Percentiles rank a stretch among this genome's conserved stretches.
Evolutionary conservation across 75 land plant genomes (phyloP).

Genomic region (Gnetum montanum): DNA sequence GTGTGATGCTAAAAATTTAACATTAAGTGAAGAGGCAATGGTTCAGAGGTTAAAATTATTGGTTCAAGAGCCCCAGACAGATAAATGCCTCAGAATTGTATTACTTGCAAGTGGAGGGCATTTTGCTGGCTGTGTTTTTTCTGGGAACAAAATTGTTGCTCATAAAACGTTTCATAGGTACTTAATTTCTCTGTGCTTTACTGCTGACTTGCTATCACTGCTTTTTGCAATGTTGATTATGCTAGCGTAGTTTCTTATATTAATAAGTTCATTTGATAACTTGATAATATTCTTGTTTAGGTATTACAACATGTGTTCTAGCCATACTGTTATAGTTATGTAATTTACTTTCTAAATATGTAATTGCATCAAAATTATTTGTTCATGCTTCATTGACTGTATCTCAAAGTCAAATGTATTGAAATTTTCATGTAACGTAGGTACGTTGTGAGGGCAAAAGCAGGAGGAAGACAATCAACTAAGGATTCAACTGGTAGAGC

Average conservation of each 20-base stretch:
- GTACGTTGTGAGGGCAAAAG: slow-evolving; percentile 96
- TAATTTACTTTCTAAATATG: too few species aligned
- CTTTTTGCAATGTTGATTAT: background rate
- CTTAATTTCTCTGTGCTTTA: background rate
- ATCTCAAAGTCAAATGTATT: too few species aligned
- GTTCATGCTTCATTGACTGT: too few species aligned
- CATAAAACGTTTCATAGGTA: slow-evolving; percentile 97
- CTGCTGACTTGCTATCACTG: background rate
- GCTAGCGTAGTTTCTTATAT: background rate
- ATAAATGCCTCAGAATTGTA: slow-evolving; percentile 46
- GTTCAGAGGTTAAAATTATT: slow-evolving; percentile 44
- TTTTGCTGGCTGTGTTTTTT: slow-evolving; percentile 94
- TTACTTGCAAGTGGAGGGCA: slow-evolving; percentile 91
- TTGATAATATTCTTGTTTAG: too few species aligned
- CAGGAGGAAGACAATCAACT: slow-evolving; percentile 90
- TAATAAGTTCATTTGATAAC: background rate
- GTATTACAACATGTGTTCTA: too few species aligned
- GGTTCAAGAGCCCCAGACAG: slow-evolving; percentile 36
- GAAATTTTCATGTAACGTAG: slow-evolving; percentile 24
- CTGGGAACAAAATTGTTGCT: slow-evolving; percentile 59
- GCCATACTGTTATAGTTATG: too few species aligned
- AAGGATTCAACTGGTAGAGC: slow-evolving; percentile 86
- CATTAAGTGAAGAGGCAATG: slow-evolving; percentile 32
- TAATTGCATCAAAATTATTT: too few species aligned
- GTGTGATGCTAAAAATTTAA: slow-evolving; percentile 4